Percentiles rank a stretch among this genome's conserved stretches.
Evolutionary conservation across 768 basidiomycete species (phyloP).

Genomic region (Tephrocybe sp.): DNA sequence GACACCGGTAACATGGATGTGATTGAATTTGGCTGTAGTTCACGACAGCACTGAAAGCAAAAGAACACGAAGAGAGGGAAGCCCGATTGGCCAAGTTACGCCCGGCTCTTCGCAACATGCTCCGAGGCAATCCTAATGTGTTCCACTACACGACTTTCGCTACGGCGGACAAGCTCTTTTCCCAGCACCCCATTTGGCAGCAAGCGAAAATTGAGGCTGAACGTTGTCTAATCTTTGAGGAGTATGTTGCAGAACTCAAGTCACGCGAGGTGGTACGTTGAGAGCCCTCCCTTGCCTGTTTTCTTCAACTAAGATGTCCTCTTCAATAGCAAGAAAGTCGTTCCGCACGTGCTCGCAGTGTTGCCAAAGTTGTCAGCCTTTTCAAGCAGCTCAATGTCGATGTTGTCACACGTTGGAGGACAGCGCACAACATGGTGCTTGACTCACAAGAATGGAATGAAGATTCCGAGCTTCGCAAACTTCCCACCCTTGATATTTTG

Average conservation of each 20-base stretch:
- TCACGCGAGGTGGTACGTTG: constrained; percentile 82
- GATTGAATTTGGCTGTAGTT: constrained; percentile 49
- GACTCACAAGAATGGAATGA: constrained; percentile 78
- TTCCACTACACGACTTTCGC: constrained; percentile 91
- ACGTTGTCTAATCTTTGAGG: constrained; percentile 85
- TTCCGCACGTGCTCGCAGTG: constrained; percentile 73
- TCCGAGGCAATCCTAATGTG: constrained; percentile 84
- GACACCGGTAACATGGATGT: not conserved
- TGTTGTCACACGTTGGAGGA: constrained; percentile 91
- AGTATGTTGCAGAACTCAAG: constrained; percentile 85
- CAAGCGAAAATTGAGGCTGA: constrained; percentile 85
- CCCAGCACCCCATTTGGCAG: constrained; percentile 89
- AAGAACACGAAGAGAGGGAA: constrained; percentile 87
- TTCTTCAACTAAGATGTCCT: not conserved
- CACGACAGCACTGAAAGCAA: constrained; percentile 70
- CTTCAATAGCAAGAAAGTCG: constrained; percentile 70
- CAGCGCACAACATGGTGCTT: constrained; percentile 73
- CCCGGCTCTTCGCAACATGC: constrained; percentile 83
- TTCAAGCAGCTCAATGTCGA: constrained; percentile 90
- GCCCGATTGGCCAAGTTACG: constrained; percentile 81
- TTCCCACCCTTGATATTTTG: constrained; percentile 91
- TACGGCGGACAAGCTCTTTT: constrained; percentile 85
- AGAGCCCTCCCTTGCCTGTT: not conserved
- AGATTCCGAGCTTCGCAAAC: constrained; percentile 74
- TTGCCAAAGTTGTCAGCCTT: constrained; percentile 78